These are phyloP conservation scores for Chalaropsis thielavioides DNA, from an alignment of 2,329 filamentous ascomycete genomes.

Conservation along the genomic window DNA sequence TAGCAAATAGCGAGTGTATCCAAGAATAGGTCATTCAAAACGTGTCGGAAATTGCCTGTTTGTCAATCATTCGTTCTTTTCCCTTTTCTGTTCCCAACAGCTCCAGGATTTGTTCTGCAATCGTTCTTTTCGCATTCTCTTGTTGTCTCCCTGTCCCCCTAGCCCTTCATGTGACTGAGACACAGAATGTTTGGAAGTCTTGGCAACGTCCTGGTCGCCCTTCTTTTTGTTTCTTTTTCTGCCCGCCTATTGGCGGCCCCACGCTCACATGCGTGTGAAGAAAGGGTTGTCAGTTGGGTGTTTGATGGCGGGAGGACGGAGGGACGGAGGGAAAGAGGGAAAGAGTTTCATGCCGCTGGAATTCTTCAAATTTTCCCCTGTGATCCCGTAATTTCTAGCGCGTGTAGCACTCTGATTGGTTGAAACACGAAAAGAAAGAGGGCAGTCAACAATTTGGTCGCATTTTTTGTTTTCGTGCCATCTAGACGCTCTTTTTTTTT, in stretches of 20 bases:
- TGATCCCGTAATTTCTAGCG: not conserved
- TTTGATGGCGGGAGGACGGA: no score
- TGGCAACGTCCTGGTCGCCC: not conserved
- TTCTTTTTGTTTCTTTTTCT: not conserved
- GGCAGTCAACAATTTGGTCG: not conserved
- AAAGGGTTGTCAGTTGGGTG: not conserved
- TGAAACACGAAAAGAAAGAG: not conserved
- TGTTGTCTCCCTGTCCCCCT: not conserved
- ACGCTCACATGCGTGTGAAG: not conserved
- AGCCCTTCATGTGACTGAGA: not conserved
- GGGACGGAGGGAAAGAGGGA: no score
- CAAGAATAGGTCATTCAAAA: slow-evolving; percentile 5
- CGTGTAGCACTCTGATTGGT: not conserved
- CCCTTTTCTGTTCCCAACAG: not conserved
- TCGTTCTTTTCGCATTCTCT: slow-evolving; percentile 5
- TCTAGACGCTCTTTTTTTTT: not conserved
- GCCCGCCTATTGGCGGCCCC: not conserved
- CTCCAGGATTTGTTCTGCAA: not conserved
- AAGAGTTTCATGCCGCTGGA: not conserved
- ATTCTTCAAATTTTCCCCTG: not conserved
- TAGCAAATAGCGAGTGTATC: not conserved
- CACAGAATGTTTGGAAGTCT: slow-evolving; percentile 5
- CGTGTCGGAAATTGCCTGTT: slow-evolving; percentile 4
- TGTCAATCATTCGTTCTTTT: not conserved
- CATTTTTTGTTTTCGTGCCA: no score